phyloP scores from a whole-genome alignment of 2,329 filamentous ascomycete species.

The Aspergillus fischeri region DNA sequence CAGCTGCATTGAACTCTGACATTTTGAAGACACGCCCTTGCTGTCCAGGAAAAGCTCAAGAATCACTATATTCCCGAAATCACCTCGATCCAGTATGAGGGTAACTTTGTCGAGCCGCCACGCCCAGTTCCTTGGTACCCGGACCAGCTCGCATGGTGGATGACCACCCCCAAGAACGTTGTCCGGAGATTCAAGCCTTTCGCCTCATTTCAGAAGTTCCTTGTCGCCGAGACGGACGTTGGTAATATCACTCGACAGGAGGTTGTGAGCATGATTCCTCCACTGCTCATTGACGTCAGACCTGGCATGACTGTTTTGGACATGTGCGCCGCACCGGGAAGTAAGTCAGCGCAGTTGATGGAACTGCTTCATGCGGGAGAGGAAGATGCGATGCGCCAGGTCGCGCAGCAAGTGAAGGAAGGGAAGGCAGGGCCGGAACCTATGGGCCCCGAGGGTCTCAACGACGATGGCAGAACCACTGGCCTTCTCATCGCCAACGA shows the following conservation, averaged over 20 bases:
- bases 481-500: constrained; percentile 94
- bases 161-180: constrained; percentile 96
- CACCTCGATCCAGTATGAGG: constrained; percentile 77
- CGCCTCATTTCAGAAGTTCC: constrained; percentile 91
- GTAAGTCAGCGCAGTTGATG: constrained; percentile 91
- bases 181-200: constrained; percentile 92
- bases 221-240: constrained; percentile 93
- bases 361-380: constrained; percentile 93
- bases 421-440: constrained; percentile 54
- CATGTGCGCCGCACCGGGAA: constrained; percentile 93
- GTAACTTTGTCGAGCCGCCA: constrained; percentile 74
- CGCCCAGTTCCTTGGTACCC: constrained; percentile 86
- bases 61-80: constrained; percentile 89
- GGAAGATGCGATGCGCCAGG: constrained; percentile 75
- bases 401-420: constrained; percentile 60
- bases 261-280: constrained; percentile 98
- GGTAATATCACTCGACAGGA: constrained; percentile 98
- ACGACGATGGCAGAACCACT: constrained; percentile 81
- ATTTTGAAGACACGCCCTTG: constrained; percentile 70
- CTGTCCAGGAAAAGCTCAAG: constrained; percentile 83
- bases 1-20: constrained; percentile 1
- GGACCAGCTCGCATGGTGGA: constrained; percentile 90
- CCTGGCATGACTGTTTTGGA: constrained; percentile 92
- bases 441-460: constrained; percentile 48
- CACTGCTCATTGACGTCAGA: constrained; percentile 82